phyloP scores from a whole-genome alignment of 177 flowering plant genomes.

The Vitis hybrid region DNA sequence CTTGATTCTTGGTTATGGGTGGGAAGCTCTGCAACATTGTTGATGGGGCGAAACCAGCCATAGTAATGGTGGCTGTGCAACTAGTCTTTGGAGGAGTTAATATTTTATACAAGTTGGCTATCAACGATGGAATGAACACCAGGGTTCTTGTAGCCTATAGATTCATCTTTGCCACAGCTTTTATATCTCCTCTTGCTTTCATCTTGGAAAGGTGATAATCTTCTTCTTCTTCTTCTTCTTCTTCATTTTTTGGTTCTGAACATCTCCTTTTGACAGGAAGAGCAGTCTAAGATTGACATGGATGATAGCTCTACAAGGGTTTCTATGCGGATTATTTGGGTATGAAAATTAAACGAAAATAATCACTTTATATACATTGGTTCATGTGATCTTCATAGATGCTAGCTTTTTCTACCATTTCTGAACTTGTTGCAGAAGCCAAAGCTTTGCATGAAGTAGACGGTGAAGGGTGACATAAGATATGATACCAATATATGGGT shows the following conservation, averaged over 20 bases:
- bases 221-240: too few relatives aligned
- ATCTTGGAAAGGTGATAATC: constrained; percentile 16
- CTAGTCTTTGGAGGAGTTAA: constrained; percentile 15
- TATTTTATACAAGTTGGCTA: constrained; percentile 27
- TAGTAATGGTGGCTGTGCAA: constrained; percentile 18
- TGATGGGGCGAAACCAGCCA: constrained; percentile 11
- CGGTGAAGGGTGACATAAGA: too few relatives aligned
- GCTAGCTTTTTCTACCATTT: too few relatives aligned
- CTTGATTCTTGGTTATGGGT: too few relatives aligned
- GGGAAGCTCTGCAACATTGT: too few relatives aligned
- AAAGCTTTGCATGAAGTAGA: too few relatives aligned
- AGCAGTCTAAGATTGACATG: constrained; percentile 49
- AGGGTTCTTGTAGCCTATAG: constrained; percentile 24
- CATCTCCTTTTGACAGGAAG: constrained; percentile 31
- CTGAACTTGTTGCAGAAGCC: too few relatives aligned
- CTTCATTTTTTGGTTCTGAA: background rate
- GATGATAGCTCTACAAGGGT: constrained; percentile 38
- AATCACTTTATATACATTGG: too few relatives aligned
- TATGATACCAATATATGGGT: too few relatives aligned
- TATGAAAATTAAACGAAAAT: constrained; percentile 14
- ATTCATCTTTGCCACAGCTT: constrained; percentile 17
- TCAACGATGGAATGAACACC: constrained; percentile 23
- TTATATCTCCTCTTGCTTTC: constrained; percentile 26
- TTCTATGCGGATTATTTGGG: constrained; percentile 56
- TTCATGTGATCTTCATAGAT: background rate